These are phyloP conservation scores for Trametes cinnabarina DNA, from an alignment of 768 basidiomycete species.

Conservation along the genomic window DNA sequence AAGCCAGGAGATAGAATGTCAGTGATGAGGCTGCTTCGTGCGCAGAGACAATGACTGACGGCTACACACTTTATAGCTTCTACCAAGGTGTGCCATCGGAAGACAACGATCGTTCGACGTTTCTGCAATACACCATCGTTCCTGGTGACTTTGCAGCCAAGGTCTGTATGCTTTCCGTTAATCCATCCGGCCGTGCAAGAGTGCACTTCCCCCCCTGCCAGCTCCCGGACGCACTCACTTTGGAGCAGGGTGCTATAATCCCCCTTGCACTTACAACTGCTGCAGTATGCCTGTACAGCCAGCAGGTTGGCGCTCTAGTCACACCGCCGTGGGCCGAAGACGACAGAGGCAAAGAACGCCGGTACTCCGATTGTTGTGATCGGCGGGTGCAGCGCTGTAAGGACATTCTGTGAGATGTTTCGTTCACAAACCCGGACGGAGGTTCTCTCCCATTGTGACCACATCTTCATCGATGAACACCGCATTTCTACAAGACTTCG, in stretches of 20 bases:
- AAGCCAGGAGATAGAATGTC: conserved; percentile 35
- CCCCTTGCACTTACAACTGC: conserved; percentile 15
- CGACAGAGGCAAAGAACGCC: conserved; percentile 27
- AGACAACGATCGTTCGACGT: too few species aligned
- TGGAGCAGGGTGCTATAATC: conserved; percentile 13
- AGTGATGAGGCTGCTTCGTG: not conserved
- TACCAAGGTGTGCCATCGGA: too few species aligned
- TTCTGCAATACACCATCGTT: too few species aligned
- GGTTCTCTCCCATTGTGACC: too few species aligned
- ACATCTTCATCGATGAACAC: conserved; percentile 19
- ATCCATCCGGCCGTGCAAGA: too few species aligned
- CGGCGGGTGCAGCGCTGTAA: conserved; percentile 27
- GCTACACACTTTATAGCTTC: too few species aligned
- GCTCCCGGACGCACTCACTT: conserved; percentile 10
- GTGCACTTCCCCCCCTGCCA: not conserved
- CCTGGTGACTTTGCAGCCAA: too few species aligned
- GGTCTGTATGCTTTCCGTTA: too few species aligned
- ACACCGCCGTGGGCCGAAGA: conserved; percentile 27
- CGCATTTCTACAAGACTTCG: conserved; percentile 17
- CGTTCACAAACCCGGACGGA: conserved; percentile 21
- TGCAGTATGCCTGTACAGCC: conserved; percentile 12
- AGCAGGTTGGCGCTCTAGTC: conserved; percentile 21
- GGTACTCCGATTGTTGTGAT: conserved; percentile 29
- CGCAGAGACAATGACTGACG: too few species aligned
- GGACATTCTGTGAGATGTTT: conserved; percentile 20